Evolutionary conservation across 1,139 yeast genomes (phyloP), one percentile per base, ranked within the genome.

Genomic region (Blastobotrys raffinosifermentans): DNA sequence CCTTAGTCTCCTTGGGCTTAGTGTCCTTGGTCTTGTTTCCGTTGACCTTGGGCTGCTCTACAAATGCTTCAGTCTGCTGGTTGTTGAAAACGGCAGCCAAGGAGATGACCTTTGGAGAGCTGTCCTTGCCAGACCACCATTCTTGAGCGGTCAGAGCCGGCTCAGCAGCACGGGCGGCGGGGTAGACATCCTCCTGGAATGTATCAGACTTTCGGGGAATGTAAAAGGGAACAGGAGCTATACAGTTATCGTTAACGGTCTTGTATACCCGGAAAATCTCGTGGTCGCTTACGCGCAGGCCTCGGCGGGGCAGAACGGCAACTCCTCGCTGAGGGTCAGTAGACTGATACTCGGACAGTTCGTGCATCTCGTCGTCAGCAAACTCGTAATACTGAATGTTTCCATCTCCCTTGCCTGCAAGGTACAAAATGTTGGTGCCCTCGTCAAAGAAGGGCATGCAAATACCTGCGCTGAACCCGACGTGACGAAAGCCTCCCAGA

Each of bases 391-490:
- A 89, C 55, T 96, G 84, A 56, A 91, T 86, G 60, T 91, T 91
- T 54, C 98, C 97, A 60, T 91, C 98, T 59, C 98, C 99, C 62
- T 91, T 91, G 50, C 98, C 98, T 25, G 95, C 97, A 47, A 91
- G 69, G 58, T 82, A 91, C 45, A 93, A 69, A 41, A 89, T 77
- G 43, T 80, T 75, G 38, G 85, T 86, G 29, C 83, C 75, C 29
- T 76, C 82, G 56, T 91, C 99, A 56, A 69, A 93, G 54, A 81
- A 74, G 18, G 98, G 98, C 72, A 93, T 80, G 59, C 87, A 69
- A 25, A 91, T 86, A 50, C 98, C 98, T 1, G 97, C 83, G 4
- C 94, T 82, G 11, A 94, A 76, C 57, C 93, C 98, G 40, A 91
- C 73, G 19, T 80, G 76, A 53, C 80, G 70, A 58, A 87, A 85